Base-by-base conservation (phyloP, 2,329 filamentous ascomycete genomes). In the Aspergillus ruber region DNA sequence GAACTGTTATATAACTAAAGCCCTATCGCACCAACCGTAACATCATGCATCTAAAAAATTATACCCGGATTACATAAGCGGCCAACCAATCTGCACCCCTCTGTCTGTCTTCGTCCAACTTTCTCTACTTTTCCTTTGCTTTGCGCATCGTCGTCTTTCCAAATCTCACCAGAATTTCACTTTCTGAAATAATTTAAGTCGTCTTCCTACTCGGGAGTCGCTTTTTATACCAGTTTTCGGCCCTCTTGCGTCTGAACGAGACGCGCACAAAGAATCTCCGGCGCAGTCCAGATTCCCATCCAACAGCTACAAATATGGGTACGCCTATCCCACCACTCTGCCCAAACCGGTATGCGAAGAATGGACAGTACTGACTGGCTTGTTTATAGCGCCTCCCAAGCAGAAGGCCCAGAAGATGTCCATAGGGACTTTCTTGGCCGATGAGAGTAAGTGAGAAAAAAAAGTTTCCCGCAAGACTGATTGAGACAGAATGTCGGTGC, bases 391-490 rank as follows among this genome's bases (percentile, higher is more conserved):
- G 81, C 91, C 90, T 60, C 88, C 90, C 72, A 94, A 94, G 78
- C 87, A 89, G 78, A 85, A 95, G 75, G 80, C 83, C 73, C 86
- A 95, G 83, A 98, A 94, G 81, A 91, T 98, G 87, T 89, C 88
- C 78, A 84, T 97, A 69, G 88, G 89, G 79, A 88, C 89, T 75
- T 98, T 98, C 82, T 82, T 98, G 79, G 80, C 81, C 68, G 89
- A 96, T 73, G 81, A 89, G 73, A 85, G 91, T 96, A 80, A 74
- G 88, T 78, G 45, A 44, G 33, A 8, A 13, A 17, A 36, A 36
- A 36, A 36, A 12, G 33, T 29, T 29, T 29, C 39, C 18, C 29
- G 41, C 40, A 40, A 47, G 25, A 12, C 9, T 51, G 46, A 15
- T 40, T 39, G 29, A 18, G 42, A 45, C 42, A 43, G 35, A 46